These are phyloP conservation scores for Backusella parvicylindrica DNA, from an alignment of 192 early-diverging fungal species.

Conservation along the genomic window DNA sequence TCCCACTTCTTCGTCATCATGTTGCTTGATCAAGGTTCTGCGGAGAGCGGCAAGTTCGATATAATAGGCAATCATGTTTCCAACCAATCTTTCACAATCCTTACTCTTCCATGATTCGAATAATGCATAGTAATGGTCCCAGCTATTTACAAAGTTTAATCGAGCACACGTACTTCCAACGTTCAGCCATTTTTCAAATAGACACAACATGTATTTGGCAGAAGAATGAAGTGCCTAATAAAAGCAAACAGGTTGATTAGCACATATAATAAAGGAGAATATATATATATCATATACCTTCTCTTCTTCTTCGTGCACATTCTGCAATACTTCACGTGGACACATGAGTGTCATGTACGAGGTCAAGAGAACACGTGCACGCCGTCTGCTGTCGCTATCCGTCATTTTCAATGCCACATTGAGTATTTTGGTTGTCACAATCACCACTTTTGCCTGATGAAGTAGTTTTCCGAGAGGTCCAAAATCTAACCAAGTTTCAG, in stretches of 20 bases:
- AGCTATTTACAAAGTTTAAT: slow-evolving; percentile 48
- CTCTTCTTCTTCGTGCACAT: slow-evolving; percentile 45
- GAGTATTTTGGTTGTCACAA: slow-evolving; percentile 38
- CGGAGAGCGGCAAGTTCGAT: slow-evolving; percentile 65
- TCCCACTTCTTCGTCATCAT: slow-evolving; percentile 27
- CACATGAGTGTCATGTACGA: slow-evolving; percentile 70
- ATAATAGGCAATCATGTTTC: slow-evolving; percentile 63
- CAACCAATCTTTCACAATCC: slow-evolving; percentile 59
- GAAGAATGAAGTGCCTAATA: slow-evolving; percentile 30
- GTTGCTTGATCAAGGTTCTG: slow-evolving; percentile 46
- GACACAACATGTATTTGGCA: slow-evolving; percentile 27
- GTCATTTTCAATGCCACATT: slow-evolving; percentile 25
- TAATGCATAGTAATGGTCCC: slow-evolving; percentile 53
- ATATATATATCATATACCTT: slow-evolving; percentile 37
- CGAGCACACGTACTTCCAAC: background rate
- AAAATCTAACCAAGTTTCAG: slow-evolving; percentile 24
- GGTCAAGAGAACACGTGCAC: slow-evolving; percentile 64
- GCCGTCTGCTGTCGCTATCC: slow-evolving; percentile 42
- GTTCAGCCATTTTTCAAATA: slow-evolving; percentile 36
- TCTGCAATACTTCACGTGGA: slow-evolving; percentile 59
- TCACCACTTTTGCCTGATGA: slow-evolving; percentile 31
- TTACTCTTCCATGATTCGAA: slow-evolving; percentile 72
- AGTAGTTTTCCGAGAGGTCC: slow-evolving; percentile 28
- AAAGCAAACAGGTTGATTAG: background rate
- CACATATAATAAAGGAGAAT: background rate